Conservation (phyloP, 2,329 filamentous ascomycete species). For the Ophiocordyceps camponoti-rufipedis region DNA sequence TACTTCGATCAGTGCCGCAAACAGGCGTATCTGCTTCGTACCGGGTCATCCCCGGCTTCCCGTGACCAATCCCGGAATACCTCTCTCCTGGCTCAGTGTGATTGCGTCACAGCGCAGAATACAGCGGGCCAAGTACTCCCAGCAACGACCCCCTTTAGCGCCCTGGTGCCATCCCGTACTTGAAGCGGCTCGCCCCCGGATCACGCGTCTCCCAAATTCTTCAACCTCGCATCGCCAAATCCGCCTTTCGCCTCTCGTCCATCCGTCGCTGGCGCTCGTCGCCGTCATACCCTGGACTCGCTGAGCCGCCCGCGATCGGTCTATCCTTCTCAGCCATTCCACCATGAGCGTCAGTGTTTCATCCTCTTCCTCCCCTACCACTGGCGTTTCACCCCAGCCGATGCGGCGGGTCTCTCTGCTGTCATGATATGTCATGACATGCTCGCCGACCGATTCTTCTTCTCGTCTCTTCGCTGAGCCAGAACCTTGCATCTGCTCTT, state of each 20-base stretch:
- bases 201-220: not conserved
- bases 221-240: not conserved
- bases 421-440: not conserved
- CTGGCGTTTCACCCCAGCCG: conserved; percentile 7
- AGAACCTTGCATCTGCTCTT: not conserved
- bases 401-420: conserved; percentile 1
- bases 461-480: not conserved
- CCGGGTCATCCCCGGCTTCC: not conserved
- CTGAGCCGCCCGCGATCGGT: not conserved
- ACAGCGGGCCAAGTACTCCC: not conserved
- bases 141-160: not conserved
- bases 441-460: not conserved
- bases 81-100: not conserved
- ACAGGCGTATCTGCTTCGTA: not conserved
- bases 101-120: not conserved
- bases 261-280: not conserved
- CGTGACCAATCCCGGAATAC: not conserved
- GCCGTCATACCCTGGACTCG: not conserved
- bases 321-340: conserved; percentile 2
- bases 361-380: conserved; percentile 5
- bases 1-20: not conserved
- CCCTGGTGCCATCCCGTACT: not conserved
- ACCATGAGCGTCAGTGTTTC: conserved; percentile 13
- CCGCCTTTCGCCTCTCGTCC: not conserved
- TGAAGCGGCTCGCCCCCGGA: not conserved